phyloP scores from a whole-genome alignment of 768 basidiomycete species.

The Tricholoma flavovirens region DNA sequence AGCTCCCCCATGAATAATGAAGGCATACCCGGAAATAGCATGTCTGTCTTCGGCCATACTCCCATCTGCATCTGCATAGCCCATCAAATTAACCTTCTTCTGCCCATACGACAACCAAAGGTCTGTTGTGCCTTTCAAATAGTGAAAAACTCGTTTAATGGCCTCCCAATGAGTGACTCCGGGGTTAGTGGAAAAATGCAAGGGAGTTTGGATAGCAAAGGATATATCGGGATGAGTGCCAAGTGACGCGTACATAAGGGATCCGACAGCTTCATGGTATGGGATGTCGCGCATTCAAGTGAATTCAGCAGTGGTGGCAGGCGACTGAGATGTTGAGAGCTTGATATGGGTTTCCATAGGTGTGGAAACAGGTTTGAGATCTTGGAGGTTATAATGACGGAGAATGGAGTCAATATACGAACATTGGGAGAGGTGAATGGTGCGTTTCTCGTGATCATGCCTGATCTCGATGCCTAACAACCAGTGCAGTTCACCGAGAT shows the following conservation, averaged over 20 bases:
- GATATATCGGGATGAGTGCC: neutral
- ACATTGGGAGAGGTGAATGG: slow-evolving; percentile 22
- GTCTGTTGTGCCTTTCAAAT: neutral
- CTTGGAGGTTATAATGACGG: slow-evolving; percentile 18
- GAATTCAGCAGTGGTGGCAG: slow-evolving; percentile 10
- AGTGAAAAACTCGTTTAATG: neutral
- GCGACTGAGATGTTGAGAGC: slow-evolving; percentile 14
- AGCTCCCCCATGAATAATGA: too few relatives aligned
- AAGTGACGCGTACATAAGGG: neutral
- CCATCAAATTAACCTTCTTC: slow-evolving; percentile 11
- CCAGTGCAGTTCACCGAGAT: slow-evolving; percentile 24
- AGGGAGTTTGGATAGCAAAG: neutral
- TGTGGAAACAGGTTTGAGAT: slow-evolving; percentile 20
- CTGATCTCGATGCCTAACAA: slow-evolving; percentile 23
- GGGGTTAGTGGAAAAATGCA: neutral
- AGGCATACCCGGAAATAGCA: slow-evolving; percentile 27
- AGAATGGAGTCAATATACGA: slow-evolving; percentile 26
- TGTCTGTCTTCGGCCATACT: slow-evolving; percentile 17
- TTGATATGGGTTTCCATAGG: slow-evolving; percentile 13
- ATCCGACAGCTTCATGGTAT: slow-evolving; percentile 12
- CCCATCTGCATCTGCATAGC: slow-evolving; percentile 19
- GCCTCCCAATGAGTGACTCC: neutral
- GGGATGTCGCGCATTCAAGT: slow-evolving; percentile 18
- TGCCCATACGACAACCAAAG: neutral
- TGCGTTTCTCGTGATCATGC: slow-evolving; percentile 8